Conservation (phyloP, 208 protist genomes). For the Naegleria lovaniensis region DNA sequence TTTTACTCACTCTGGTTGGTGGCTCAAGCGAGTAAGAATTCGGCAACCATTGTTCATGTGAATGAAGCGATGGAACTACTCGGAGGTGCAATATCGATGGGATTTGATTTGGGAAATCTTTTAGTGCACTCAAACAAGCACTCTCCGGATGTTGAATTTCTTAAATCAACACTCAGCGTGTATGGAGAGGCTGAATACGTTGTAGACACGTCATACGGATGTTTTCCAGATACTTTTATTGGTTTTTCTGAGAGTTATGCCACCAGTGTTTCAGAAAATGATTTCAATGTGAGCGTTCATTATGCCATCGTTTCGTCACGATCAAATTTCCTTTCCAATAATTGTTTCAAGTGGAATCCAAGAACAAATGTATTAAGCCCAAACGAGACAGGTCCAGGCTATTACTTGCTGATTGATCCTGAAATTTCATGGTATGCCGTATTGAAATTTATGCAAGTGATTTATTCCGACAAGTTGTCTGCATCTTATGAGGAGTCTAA, state of each 20-base stretch:
- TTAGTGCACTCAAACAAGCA: background rate
- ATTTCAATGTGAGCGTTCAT: no score
- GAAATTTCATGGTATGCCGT: background rate
- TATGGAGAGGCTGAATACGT: no score
- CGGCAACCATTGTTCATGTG: background rate
- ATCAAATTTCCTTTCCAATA: background rate
- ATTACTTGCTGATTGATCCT: background rate
- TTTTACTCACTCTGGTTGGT: background rate
- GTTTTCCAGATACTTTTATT: no score
- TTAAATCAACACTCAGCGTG: no score
- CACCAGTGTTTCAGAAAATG: no score
- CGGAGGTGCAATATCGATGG: background rate
- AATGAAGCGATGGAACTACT: constrained; percentile 2
- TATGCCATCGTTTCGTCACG: background rate
- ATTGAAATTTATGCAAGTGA: background rate
- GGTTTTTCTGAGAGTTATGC: no score
- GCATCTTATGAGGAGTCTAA: background rate
- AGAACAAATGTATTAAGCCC: background rate
- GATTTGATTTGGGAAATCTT: background rate
- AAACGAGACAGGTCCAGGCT: background rate
- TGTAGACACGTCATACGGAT: no score
- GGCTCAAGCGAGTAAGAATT: background rate
- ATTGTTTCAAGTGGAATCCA: background rate
- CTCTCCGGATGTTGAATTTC: no score
- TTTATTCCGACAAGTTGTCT: background rate